Percentiles rank a stretch among this genome's conserved stretches.
phyloP scores from a whole-genome alignment of 768 basidiomycete genomes.

The Boletus rubescentipes region DNA sequence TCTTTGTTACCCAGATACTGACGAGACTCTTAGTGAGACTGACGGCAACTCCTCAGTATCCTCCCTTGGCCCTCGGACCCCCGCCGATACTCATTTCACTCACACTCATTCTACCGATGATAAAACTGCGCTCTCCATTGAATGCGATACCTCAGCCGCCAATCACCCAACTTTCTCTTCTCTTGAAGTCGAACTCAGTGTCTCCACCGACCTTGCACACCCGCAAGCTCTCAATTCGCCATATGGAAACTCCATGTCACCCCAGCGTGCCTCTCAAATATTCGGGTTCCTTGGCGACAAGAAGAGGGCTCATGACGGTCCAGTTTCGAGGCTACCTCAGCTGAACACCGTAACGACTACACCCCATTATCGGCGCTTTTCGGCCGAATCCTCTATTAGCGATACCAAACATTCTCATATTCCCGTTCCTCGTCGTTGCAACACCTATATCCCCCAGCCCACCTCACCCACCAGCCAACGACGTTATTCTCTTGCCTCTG shows the following conservation, averaged over 20 bases:
- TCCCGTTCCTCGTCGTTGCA: conserved; percentile 11
- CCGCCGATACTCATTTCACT: conserved; percentile 40
- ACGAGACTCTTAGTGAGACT: conserved; percentile 40
- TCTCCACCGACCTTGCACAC: conserved; percentile 40
- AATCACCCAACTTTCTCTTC: conserved; percentile 56
- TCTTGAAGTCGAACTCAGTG: conserved; percentile 72
- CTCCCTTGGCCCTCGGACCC: conserved; percentile 55
- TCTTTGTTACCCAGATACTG: conserved; percentile 2
- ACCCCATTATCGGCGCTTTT: conserved; percentile 22
- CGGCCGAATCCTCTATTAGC: conserved; percentile 24
- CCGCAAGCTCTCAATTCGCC: conserved; percentile 24
- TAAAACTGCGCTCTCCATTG: conserved; percentile 43
- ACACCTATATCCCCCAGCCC: conserved; percentile 13
- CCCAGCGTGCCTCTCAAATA: conserved; percentile 71
- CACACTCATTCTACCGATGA: conserved; percentile 38
- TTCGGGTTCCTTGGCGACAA: conserved; percentile 67
- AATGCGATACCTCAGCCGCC: conserved; percentile 43
- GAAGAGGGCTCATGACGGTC: conserved; percentile 38
- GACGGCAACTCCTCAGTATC: conserved; percentile 42
- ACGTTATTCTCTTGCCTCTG: conserved; percentile 15
- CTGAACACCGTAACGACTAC: conserved; percentile 24
- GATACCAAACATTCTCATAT: conserved; percentile 25
- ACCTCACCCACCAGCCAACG: conserved; percentile 11
- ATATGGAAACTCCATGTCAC: conserved; percentile 47
- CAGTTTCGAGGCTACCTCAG: conserved; percentile 33